Evolutionary conservation across 768 basidiomycete species (phyloP).

Genomic region (Krasilnikovozyma curviuscula): DNA sequence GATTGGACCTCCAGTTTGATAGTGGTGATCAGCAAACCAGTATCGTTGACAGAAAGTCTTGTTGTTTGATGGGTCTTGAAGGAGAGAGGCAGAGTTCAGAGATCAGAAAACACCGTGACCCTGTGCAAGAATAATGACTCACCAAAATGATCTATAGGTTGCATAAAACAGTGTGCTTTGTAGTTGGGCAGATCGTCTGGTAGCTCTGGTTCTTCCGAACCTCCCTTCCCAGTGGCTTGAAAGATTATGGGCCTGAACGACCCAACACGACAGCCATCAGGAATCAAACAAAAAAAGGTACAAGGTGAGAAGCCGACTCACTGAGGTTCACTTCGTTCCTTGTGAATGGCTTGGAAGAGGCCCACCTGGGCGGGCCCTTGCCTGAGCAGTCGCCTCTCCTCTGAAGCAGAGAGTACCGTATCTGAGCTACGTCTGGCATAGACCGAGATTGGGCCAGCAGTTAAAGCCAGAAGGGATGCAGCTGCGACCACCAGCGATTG

Average conservation of each 20-base stretch:
- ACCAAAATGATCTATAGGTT: slow-evolving; percentile 9
- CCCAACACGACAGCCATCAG: background rate
- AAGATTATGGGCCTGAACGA: background rate
- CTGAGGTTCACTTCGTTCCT: background rate
- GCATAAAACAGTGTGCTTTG: slow-evolving; percentile 5
- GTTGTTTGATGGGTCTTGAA: slow-evolving; percentile 19
- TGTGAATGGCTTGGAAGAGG: background rate
- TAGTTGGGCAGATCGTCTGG: no score
- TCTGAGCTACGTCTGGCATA: no score
- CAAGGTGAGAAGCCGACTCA: background rate
- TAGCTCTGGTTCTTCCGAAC: no score
- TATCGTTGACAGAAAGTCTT: slow-evolving; percentile 71
- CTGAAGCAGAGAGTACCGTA: background rate
- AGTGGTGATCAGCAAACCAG: slow-evolving; percentile 75
- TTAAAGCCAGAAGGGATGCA: no score
- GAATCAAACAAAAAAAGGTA: background rate
- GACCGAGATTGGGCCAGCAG: no score
- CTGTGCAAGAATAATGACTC: no score
- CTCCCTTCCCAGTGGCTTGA: no score
- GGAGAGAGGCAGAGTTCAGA: background rate
- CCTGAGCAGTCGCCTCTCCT: background rate
- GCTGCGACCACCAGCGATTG: no score
- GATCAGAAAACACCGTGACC: no score
- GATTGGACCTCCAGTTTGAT: slow-evolving; percentile 57
- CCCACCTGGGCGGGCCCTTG: background rate